A percentile compares a stretch with the other conserved stretches of the same genome.
phyloP scores from a whole-genome alignment of 148 eudicot genomes.

The Amaranthus cruentus region DNA sequence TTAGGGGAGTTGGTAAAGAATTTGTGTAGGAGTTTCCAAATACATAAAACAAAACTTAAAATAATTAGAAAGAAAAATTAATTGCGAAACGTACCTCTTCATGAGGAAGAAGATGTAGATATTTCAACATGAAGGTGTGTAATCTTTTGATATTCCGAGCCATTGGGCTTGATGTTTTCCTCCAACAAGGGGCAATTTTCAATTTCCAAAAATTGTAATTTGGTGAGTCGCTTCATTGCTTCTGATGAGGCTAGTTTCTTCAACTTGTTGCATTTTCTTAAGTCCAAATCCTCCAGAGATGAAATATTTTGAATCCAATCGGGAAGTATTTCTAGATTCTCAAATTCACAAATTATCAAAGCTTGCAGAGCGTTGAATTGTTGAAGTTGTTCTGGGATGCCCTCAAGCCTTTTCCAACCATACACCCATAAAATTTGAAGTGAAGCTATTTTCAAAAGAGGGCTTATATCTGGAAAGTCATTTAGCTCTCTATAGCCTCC shows the following conservation, averaged over 20 bases:
- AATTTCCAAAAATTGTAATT: background rate
- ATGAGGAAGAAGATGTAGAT: too few species aligned
- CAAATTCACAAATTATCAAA: too few species aligned
- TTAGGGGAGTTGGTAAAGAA: too few species aligned
- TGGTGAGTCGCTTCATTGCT: background rate
- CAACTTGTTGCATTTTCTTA: background rate
- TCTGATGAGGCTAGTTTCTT: background rate
- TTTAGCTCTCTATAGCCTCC: background rate
- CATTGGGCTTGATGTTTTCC: too few species aligned
- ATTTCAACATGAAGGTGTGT: too few species aligned
- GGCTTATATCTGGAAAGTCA: background rate
- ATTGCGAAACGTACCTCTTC: too few species aligned
- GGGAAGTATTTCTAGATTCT: background rate
- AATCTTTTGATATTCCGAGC: too few species aligned
- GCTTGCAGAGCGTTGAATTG: background rate
- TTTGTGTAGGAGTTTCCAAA: too few species aligned
- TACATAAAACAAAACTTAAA: too few species aligned
- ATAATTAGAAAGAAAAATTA: too few species aligned
- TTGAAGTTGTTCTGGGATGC: constrained; percentile 4
- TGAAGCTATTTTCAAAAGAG: background rate
- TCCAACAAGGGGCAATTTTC: background rate
- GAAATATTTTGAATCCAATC: constrained; percentile 7
- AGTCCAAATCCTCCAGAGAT: background rate
- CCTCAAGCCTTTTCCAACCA: background rate
- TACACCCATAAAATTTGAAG: background rate